phyloP scores from a whole-genome alignment of 2,329 filamentous ascomycete genomes.

The Fusarium begoniae region DNA sequence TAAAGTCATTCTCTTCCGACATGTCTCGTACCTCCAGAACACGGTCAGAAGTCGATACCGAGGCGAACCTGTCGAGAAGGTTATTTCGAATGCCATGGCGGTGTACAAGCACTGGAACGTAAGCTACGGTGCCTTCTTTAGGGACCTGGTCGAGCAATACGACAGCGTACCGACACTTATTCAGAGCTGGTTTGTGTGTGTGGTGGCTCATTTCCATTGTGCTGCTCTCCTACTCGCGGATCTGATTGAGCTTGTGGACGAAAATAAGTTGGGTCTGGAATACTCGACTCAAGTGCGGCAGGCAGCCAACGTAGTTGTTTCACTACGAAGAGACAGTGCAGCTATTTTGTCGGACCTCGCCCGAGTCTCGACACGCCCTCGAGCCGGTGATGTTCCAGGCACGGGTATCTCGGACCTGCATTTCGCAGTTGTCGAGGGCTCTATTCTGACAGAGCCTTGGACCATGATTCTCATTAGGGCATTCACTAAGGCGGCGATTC shows the following conservation, averaged over 20 bases:
- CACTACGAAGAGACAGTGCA: slow-evolving; percentile 55
- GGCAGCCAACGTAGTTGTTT: slow-evolving; percentile 47
- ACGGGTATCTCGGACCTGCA: slow-evolving; percentile 54
- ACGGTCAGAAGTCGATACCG: slow-evolving; percentile 53
- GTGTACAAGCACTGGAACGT: slow-evolving; percentile 65
- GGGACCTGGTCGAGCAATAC: slow-evolving; percentile 60
- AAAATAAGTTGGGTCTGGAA: slow-evolving; percentile 42
- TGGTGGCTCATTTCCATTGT: slow-evolving; percentile 67
- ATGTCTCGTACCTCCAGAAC: slow-evolving; percentile 64
- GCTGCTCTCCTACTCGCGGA: slow-evolving; percentile 65
- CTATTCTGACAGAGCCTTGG: slow-evolving; percentile 69
- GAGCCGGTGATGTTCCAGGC: slow-evolving; percentile 37
- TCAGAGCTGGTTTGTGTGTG: slow-evolving; percentile 68
- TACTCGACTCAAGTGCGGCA: slow-evolving; percentile 41
- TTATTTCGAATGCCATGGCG: slow-evolving; percentile 56
- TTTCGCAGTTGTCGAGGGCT: slow-evolving; percentile 62
- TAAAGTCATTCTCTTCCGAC: slow-evolving; percentile 67
- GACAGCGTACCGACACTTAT: slow-evolving; percentile 60
- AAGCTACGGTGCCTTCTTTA: slow-evolving; percentile 61
- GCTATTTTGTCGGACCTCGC: slow-evolving; percentile 59
- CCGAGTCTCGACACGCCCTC: slow-evolving; percentile 53
- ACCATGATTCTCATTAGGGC: slow-evolving; percentile 63
- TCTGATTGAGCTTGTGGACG: slow-evolving; percentile 60
- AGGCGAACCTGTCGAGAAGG: slow-evolving; percentile 55
- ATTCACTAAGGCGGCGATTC: slow-evolving; percentile 58